Evolutionary conservation across 306 rosid species (phyloP).

Genomic region (Citrullus mucosospermus): DNA sequence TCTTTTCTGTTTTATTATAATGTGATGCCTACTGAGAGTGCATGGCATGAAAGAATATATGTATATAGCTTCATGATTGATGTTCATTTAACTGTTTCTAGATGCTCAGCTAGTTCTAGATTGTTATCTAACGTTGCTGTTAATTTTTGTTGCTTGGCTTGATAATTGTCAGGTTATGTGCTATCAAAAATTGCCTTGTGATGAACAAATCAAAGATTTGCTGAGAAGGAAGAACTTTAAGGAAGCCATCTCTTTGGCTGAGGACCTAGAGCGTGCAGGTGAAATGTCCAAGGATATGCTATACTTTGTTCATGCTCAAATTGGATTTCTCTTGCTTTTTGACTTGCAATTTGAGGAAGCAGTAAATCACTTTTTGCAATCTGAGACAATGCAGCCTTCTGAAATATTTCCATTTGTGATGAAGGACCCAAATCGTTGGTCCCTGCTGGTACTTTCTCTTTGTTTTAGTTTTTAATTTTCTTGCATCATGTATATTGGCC

Average conservation of each 20-base stretch:
- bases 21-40: background rate
- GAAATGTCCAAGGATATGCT: conserved; percentile 79
- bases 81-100: background rate
- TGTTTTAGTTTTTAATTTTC: conserved; percentile 6
- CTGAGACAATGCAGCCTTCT: conserved; percentile 90
- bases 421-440: conserved; percentile 99
- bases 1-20: background rate
- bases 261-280: conserved; percentile 85
- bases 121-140: conserved; percentile 5
- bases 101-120: background rate
- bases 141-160: background rate
- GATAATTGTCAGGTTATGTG: conserved; percentile 54
- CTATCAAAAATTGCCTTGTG: conserved; percentile 65
- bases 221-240: conserved; percentile 76
- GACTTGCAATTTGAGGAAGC: conserved; percentile 96
- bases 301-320: conserved; percentile 93
- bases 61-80: background rate
- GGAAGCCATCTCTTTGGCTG: conserved; percentile 78
- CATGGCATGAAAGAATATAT: background rate
- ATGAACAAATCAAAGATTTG: conserved; percentile 86
- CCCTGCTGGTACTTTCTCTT: conserved; percentile 57
- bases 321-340: conserved; percentile 92
- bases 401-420: conserved; percentile 90
- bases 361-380: conserved; percentile 79
- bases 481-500: background rate